Conservation (phyloP, 352 stramenopile genomes). For the Phytophthora ohioensis region DNA sequence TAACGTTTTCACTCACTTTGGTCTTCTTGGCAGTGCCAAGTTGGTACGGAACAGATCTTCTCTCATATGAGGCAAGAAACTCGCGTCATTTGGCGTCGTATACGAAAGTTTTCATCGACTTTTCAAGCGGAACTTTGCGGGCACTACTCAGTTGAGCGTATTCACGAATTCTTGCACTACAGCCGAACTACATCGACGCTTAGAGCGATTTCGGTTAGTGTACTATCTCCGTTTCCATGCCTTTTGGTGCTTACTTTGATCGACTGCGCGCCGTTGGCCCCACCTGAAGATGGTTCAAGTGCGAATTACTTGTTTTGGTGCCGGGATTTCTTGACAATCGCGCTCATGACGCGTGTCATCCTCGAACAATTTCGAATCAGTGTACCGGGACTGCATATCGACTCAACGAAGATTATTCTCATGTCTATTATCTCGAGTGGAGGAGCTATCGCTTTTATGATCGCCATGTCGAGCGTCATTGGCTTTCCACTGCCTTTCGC, state of each 20-base stretch:
- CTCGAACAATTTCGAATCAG: background rate
- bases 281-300: background rate
- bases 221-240: background rate
- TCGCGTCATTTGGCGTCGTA: background rate
- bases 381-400: background rate
- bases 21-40: background rate
- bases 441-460: background rate
- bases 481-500: background rate
- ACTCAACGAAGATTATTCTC: background rate
- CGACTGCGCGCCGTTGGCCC: background rate
- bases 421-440: background rate
- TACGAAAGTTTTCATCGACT: background rate
- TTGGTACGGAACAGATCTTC: background rate
- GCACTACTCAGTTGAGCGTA: background rate
- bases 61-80: background rate
- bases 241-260: background rate
- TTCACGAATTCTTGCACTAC: background rate
- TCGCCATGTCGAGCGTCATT: background rate
- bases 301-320: background rate
- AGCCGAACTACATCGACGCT: background rate
- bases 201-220: background rate
- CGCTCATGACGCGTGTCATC: background rate
- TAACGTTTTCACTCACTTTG: background rate
- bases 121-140: slow-evolving; percentile 5
- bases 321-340: background rate